phyloP scores from a whole-genome alignment of 345 rosid species.

The Ricinus communis region DNA sequence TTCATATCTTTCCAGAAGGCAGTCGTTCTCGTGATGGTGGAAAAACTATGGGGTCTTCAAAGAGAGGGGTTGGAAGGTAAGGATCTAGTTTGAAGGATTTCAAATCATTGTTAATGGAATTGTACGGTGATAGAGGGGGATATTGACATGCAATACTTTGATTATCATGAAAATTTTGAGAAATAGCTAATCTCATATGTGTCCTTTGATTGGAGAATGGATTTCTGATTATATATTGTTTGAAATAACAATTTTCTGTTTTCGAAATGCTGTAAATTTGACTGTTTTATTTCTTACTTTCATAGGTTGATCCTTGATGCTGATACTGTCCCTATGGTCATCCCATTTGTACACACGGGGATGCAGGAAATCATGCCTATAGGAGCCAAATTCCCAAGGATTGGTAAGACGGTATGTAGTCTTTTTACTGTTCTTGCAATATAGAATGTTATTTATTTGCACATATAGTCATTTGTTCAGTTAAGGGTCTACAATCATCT shows the following conservation, averaged over 20 bases:
- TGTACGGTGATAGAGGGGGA: not conserved
- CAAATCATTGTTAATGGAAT: not conserved
- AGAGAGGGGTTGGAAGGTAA: conserved; percentile 97
- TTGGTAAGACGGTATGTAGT: conserved; percentile 76
- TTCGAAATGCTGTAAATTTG: not conserved
- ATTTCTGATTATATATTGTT: not conserved
- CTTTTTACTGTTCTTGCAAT: not conserved
- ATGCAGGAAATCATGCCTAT: conserved; percentile 97
- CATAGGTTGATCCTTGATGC: conserved; percentile 83
- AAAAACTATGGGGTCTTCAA: conserved; percentile 71
- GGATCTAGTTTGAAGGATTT: conserved; percentile 10
- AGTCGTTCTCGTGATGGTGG: conserved; percentile 96
- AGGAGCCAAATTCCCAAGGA: conserved; percentile 83
- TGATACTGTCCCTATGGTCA: conserved; percentile 73
- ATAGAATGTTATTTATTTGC: not conserved
- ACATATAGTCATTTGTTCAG: not conserved
- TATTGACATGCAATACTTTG: not conserved
- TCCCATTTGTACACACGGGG: conserved; percentile 93
- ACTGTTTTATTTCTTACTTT: not conserved
- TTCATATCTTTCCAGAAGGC: conserved; percentile 98
- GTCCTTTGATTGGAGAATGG: not conserved
- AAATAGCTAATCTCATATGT: not conserved
- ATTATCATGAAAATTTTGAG: not conserved
- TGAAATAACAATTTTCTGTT: not conserved
- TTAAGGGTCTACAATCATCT: not conserved